These are phyloP conservation scores for Fistulinella prunicolor DNA, from an alignment of 768 basidiomycete genomes.

Conservation along the genomic window DNA sequence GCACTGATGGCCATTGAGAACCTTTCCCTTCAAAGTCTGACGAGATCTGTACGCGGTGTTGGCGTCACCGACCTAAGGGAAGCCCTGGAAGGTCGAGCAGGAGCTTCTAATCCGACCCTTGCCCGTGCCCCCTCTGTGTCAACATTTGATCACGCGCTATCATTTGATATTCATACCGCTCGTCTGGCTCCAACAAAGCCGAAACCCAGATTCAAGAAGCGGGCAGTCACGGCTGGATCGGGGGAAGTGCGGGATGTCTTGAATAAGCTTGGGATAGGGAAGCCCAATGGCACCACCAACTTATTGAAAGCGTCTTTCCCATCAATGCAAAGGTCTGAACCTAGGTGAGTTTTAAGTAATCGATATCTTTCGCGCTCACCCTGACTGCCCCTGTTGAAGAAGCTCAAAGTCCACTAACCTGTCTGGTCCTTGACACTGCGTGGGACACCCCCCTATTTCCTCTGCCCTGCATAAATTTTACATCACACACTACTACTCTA, in stretches of 20 bases:
- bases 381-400: neutral
- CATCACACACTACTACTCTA: conserved; percentile 12
- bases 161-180: conserved; percentile 39
- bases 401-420: conserved; percentile 11
- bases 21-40: conserved; percentile 79
- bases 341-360: conserved; percentile 32
- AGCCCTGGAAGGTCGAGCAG: conserved; percentile 81
- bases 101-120: conserved; percentile 75
- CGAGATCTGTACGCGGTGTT: conserved; percentile 73
- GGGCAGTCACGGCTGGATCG: conserved; percentile 47
- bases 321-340: conserved; percentile 44
- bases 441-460: conserved; percentile 6
- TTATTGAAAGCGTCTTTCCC: conserved; percentile 74
- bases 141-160: conserved; percentile 68
- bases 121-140: conserved; percentile 70
- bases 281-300: conserved; percentile 54
- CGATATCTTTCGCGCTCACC: conserved; percentile 3
- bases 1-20: conserved; percentile 91
- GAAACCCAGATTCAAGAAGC: conserved; percentile 56
- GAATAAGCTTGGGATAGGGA: conserved; percentile 80
- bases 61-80: conserved; percentile 88
- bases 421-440: conserved; percentile 15
- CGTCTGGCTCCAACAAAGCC: conserved; percentile 47
- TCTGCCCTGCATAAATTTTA: conserved; percentile 2
- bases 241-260: conserved; percentile 80